Base-by-base conservation (phyloP, 1,284 basidiomycete species). In the Ganoderma boninense region DNA sequence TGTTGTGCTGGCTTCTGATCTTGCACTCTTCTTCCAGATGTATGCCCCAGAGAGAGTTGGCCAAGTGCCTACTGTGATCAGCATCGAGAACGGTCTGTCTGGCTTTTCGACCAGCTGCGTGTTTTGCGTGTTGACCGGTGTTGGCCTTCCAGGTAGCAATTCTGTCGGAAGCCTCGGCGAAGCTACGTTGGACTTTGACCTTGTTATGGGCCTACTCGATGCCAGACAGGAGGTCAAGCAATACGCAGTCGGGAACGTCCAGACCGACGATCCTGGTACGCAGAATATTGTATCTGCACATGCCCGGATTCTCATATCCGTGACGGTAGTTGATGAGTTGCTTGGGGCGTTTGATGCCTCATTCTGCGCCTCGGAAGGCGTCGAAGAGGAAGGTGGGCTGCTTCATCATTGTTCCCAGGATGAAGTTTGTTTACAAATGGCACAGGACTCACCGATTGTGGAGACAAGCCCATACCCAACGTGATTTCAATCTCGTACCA, bases 121-220 rank as follows among this genome's bases (percentile, higher is more conserved):
- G 40, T 20, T 13, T 6, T 10, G 11, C 20, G 32, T 40, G 35
- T 38, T 60, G 57, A 60, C 20, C 2, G 5, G 32, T 14, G 3
- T 8, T 11, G 1, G 20, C 35, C 29, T 20, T 14, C 13, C 13
- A 60, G 64, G 62, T 2, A 62, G 26, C 82, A 63, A 75, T 78
- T 11, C 85, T 85, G 26, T 67, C 78, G 87, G 16, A 82, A 84
- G 69, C 72, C 80, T 80, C 61, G 54, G 29, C 32, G 89, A 90
- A 75, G 84, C 84, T 32, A 79, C 87, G 70, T 82, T 90, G 18
- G 88, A 88, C 69, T 77, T 89, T 2, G 77, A 89, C 71, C 88
- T 87, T 71, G 80, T 77, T 6, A 87, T 88, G 81, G 76, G 75
- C 11, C 79, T 88, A 18, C 74, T 85, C 8, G 84, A 40, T 35